phyloP scores from a whole-genome alignment of 2,329 filamentous ascomycete genomes.

The Verticillium klebahnii region DNA sequence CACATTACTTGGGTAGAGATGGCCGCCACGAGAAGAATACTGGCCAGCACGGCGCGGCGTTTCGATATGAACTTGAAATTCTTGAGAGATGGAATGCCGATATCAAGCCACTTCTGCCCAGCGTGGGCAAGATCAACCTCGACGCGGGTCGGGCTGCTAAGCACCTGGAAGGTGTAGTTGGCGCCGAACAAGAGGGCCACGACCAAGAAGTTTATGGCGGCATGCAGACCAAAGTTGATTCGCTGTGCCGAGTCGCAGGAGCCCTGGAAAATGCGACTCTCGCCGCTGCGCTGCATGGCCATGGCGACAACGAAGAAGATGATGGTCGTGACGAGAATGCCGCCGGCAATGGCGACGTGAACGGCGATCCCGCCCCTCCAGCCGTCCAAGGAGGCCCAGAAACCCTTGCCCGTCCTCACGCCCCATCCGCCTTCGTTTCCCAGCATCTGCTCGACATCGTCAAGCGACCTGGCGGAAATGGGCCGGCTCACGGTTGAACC shows the following conservation, averaged over 20 bases:
- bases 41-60: conserved; percentile 32
- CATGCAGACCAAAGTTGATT: conserved; percentile 37
- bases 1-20: conserved; percentile 46
- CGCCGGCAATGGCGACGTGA: conserved; percentile 34
- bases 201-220: conserved; percentile 37
- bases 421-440: conserved; percentile 12
- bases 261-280: conserved; percentile 32
- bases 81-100: conserved; percentile 47
- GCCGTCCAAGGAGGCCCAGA: conserved; percentile 26
- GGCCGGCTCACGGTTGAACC: conserved; percentile 2
- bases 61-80: conserved; percentile 40
- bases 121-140: conserved; percentile 44
- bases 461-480: conserved; percentile 2
- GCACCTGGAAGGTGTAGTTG: conserved; percentile 51
- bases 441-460: conserved; percentile 11
- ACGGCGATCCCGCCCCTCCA: conserved; percentile 45
- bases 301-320: conserved; percentile 33
- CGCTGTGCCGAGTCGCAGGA: conserved; percentile 28
- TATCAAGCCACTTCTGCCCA: conserved; percentile 43
- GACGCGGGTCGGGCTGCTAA: conserved; percentile 46
- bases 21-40: conserved; percentile 34
- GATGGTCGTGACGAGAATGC: conserved; percentile 32
- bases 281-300: conserved; percentile 25
- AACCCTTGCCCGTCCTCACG: conserved; percentile 15
- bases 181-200: conserved; percentile 41